Percentiles rank a stretch among this genome's conserved stretches.
phyloP scores from a whole-genome alignment of 495 filamentous ascomycete genomes.

The Lepraria neglecta region DNA sequence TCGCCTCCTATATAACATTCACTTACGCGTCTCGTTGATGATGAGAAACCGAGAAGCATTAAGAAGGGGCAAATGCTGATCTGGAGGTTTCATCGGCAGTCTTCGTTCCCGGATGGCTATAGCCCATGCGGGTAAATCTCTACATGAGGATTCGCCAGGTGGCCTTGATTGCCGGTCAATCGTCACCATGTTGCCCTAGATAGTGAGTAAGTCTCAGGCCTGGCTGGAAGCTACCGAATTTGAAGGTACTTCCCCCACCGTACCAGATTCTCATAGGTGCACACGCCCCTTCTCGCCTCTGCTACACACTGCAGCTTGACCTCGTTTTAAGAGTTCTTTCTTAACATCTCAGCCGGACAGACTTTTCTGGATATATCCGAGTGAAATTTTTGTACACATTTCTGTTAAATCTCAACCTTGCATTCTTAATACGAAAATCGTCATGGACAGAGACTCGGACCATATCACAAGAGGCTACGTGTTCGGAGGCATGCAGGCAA shows the following conservation, averaged over 20 bases:
- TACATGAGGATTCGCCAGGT: background rate
- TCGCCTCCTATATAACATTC: no score
- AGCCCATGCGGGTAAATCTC: background rate
- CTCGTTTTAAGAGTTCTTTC: background rate
- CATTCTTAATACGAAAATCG: background rate
- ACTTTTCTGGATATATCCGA: no score
- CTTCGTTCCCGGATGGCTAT: background rate
- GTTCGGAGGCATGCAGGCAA: constrained; percentile 12
- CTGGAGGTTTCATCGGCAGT: constrained; percentile 7
- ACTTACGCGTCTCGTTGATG: constrained; percentile 5
- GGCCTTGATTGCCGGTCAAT: background rate
- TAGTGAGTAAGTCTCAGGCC: background rate
- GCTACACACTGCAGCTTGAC: background rate
- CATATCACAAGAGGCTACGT: constrained; percentile 16
- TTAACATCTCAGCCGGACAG: background rate
- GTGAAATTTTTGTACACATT: background rate
- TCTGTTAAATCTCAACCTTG: background rate
- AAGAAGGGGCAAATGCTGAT: constrained; percentile 1
- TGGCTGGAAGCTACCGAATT: background rate
- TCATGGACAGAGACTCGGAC: background rate
- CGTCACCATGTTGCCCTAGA: background rate
- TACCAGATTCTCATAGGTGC: background rate
- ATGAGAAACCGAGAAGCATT: no score
- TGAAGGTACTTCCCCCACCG: background rate
- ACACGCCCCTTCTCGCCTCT: background rate